These are phyloP conservation scores for Trichoderma harzianum DNA, from an alignment of 2,329 filamentous ascomycete species.

Conservation along the genomic window DNA sequence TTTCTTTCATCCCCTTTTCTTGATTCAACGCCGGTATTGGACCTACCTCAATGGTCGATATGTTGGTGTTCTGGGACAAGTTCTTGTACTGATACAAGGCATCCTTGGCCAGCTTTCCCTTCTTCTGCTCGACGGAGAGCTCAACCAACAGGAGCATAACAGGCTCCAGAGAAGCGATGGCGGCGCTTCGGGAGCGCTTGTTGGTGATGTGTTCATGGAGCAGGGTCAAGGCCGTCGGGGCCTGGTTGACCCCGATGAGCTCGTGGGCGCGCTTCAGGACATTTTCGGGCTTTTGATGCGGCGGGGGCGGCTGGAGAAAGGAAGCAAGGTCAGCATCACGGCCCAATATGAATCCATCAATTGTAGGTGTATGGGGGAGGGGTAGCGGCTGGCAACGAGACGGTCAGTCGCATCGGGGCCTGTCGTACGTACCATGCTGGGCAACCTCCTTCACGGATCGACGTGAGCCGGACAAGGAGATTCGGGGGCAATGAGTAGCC, in stretches of 20 bases:
- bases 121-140: constrained; percentile 93
- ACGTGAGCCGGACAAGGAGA: constrained; percentile 37
- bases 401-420: constrained; percentile 20
- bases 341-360: constrained; percentile 10
- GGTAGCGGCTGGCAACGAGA: constrained; percentile 27
- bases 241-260: constrained; percentile 96
- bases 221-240: constrained; percentile 84
- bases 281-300: constrained; percentile 98
- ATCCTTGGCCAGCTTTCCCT: constrained; percentile 98
- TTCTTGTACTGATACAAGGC: constrained; percentile 99
- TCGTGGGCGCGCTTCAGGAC: constrained; percentile 97
- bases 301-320: constrained; percentile 76
- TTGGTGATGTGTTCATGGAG: constrained; percentile 99
- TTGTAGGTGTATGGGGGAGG: constrained; percentile 20
- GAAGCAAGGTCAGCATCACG: constrained; percentile 28
- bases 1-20: neutral
- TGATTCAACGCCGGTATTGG: neutral
- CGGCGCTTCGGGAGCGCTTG: constrained; percentile 95
- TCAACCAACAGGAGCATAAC: constrained; percentile 98
- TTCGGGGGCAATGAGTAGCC: constrained; percentile 35
- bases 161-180: constrained; percentile 92
- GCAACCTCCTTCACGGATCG: constrained; percentile 48
- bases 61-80: constrained; percentile 98
- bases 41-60: constrained; percentile 88
- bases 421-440: constrained; percentile 45